phyloP scores from a whole-genome alignment of 2,329 filamentous ascomycete genomes.

The Pochonia chlamydosporia region DNA sequence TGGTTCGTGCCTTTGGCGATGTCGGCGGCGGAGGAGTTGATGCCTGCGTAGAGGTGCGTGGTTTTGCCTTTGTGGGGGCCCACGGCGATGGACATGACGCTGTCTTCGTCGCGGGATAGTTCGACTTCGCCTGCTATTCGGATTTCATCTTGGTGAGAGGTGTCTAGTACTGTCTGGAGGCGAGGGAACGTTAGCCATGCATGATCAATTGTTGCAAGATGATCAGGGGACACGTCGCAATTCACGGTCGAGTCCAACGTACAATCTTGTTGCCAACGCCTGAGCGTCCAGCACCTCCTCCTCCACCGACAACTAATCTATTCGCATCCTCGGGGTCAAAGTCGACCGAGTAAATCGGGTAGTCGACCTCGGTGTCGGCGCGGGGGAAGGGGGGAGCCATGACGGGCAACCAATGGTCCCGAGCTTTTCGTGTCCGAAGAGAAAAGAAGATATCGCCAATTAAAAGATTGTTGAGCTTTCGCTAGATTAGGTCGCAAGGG shows the following conservation, averaged over 20 bases:
- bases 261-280: constrained; percentile 86
- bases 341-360: constrained; percentile 81
- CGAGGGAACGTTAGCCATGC: constrained; percentile 6
- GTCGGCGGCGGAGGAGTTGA: constrained; percentile 73
- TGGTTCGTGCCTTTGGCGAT: constrained; percentile 72
- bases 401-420: neutral
- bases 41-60: constrained; percentile 61
- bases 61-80: constrained; percentile 53
- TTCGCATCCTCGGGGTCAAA: constrained; percentile 77
- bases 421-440: too few relatives aligned
- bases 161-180: constrained; percentile 62
- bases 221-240: neutral
- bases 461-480: neutral
- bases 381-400: constrained; percentile 38
- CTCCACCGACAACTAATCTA: constrained; percentile 76
- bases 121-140: constrained; percentile 66
- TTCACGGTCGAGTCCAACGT: constrained; percentile 25
- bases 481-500: neutral
- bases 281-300: constrained; percentile 74
- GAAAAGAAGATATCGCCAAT: too few relatives aligned
- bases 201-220: neutral
- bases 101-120: constrained; percentile 80
- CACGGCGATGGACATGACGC: constrained; percentile 74
- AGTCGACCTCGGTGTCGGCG: constrained; percentile 65
- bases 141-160: constrained; percentile 57